A percentile compares a stretch with the other conserved stretches of the same genome.
These are phyloP conservation scores for Alternaria longipes DNA, from an alignment of 2,329 filamentous ascomycete genomes.

Conservation along the genomic window DNA sequence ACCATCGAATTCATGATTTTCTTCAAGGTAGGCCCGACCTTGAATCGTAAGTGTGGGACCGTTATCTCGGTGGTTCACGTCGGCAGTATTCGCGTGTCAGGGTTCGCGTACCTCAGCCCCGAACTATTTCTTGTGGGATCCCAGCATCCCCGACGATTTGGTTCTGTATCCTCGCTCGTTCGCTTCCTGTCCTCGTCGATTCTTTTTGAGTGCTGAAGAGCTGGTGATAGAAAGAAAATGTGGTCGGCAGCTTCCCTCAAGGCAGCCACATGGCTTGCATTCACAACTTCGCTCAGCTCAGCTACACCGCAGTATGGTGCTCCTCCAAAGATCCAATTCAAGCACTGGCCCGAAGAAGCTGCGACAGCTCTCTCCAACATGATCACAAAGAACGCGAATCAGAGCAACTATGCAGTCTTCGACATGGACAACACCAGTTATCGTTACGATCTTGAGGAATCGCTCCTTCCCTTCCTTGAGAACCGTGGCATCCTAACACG, in stretches of 20 bases:
- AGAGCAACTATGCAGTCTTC: constrained; percentile 45
- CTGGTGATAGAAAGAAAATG: constrained; percentile 5
- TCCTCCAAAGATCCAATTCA: constrained; percentile 29
- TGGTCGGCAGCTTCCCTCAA: constrained; percentile 16
- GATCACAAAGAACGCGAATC: constrained; percentile 42
- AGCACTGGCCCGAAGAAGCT: constrained; percentile 40
- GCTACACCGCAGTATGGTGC: constrained; percentile 28
- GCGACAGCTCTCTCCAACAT: constrained; percentile 38
- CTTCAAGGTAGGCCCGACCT: constrained; percentile 14
- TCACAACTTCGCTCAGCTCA: constrained; percentile 7
- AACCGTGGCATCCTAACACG: constrained; percentile 45
- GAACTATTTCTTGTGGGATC: constrained; percentile 5
- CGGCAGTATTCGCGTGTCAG: constrained; percentile 18
- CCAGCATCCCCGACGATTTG: not conserved
- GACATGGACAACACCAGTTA: constrained; percentile 48
- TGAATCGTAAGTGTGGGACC: constrained; percentile 11
- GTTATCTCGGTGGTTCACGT: constrained; percentile 20
- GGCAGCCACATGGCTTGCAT: constrained; percentile 34
- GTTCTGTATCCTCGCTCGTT: constrained; percentile 7
- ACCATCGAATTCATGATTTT: constrained; percentile 7
- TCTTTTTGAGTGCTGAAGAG: not conserved
- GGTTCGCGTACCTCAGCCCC: not conserved
- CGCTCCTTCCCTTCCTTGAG: constrained; percentile 41
- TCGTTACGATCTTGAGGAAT: constrained; percentile 42
- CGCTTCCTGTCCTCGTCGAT: not conserved